phyloP scores from a whole-genome alignment of 2,329 filamentous ascomycete genomes.

The Mycosphaerelloides madeirae region DNA sequence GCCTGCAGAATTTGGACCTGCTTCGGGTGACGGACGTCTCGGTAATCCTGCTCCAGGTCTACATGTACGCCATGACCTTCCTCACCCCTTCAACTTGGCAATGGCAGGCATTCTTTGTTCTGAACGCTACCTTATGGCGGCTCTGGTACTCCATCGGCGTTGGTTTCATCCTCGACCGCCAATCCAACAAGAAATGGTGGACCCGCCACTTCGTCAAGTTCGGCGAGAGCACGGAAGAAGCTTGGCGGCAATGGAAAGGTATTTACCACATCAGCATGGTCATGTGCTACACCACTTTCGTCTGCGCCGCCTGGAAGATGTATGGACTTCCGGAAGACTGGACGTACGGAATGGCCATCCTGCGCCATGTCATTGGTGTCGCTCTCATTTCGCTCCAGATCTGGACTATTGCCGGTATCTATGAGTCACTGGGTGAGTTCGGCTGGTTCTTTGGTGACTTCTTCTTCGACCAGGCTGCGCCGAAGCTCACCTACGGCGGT shows the following conservation, averaged over 20 bases:
- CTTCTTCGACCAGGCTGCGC: slow-evolving; percentile 90
- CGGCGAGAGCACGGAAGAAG: slow-evolving; percentile 82
- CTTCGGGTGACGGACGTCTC: slow-evolving; percentile 82
- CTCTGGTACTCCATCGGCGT: slow-evolving; percentile 89
- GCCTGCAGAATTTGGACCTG: slow-evolving; percentile 77
- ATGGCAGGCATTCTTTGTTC: slow-evolving; percentile 74
- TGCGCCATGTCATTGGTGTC: slow-evolving; percentile 80
- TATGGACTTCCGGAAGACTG: slow-evolving; percentile 83
- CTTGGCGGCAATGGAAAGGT: slow-evolving; percentile 97
- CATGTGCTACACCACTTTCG: slow-evolving; percentile 83
- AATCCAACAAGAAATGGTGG: slow-evolving; percentile 90
- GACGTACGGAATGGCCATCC: slow-evolving; percentile 75
- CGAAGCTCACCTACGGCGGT: slow-evolving; percentile 88
- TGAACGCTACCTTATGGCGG: slow-evolving; percentile 77
- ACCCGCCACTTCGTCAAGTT: slow-evolving; percentile 97
- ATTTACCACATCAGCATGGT: slow-evolving; percentile 90
- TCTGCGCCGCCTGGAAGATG: slow-evolving; percentile 93
- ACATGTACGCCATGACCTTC: slow-evolving; percentile 68
- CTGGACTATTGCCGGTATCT: slow-evolving; percentile 90
- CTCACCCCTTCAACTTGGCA: slow-evolving; percentile 71
- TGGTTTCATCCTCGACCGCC: slow-evolving; percentile 74
- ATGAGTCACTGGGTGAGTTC: slow-evolving; percentile 93
- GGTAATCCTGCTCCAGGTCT: slow-evolving; percentile 69
- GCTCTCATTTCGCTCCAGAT: slow-evolving; percentile 79
- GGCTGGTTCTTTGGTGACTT: slow-evolving; percentile 99